These are phyloP conservation scores for Cladobotryum mycophilum DNA, from an alignment of 2,329 filamentous ascomycete genomes.

Conservation along the genomic window DNA sequence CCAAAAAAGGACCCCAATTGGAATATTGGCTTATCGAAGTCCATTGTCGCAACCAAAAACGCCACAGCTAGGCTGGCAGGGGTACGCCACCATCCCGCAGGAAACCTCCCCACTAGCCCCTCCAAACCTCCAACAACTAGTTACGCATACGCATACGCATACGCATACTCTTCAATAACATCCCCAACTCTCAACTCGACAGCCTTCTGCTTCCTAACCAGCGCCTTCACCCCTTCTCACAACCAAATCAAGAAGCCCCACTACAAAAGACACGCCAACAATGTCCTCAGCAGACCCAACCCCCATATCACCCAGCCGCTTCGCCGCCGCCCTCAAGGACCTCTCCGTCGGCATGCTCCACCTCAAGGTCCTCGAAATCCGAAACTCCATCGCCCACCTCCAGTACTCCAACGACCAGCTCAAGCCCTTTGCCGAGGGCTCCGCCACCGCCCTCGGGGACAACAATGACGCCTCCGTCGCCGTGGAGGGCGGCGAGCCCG, in stretches of 20 bases:
- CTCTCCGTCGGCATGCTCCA: conserved; percentile 62
- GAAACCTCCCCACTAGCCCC: conserved; percentile 2
- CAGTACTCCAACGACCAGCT: conserved; percentile 69
- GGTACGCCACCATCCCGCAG: conserved; percentile 1
- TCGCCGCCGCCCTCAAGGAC: conserved; percentile 60
- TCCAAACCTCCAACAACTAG: conserved; percentile 6
- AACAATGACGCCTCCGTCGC: conserved; percentile 7
- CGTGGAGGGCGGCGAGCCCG: conserved; percentile 30
- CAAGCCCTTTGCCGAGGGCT: conserved; percentile 56
- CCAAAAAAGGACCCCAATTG: neutral
- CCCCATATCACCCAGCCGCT: conserved; percentile 57
- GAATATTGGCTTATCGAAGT: too few species aligned
- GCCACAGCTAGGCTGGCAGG: conserved; percentile 12
- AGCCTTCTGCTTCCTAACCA: too few species aligned
- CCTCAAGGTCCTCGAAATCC: conserved; percentile 69
- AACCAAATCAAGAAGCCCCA: neutral
- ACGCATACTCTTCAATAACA: neutral
- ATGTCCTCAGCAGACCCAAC: conserved; percentile 56
- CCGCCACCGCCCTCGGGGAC: conserved; percentile 24
- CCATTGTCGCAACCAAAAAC: neutral
- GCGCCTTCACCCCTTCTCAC: too few species aligned
- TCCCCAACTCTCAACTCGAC: too few species aligned
- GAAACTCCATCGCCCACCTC: conserved; percentile 68
- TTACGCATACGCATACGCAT: neutral
- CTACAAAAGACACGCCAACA: neutral